These are phyloP conservation scores for Halophytophthora batemanensis DNA, from an alignment of 352 stramenopile species.

Conservation along the genomic window DNA sequence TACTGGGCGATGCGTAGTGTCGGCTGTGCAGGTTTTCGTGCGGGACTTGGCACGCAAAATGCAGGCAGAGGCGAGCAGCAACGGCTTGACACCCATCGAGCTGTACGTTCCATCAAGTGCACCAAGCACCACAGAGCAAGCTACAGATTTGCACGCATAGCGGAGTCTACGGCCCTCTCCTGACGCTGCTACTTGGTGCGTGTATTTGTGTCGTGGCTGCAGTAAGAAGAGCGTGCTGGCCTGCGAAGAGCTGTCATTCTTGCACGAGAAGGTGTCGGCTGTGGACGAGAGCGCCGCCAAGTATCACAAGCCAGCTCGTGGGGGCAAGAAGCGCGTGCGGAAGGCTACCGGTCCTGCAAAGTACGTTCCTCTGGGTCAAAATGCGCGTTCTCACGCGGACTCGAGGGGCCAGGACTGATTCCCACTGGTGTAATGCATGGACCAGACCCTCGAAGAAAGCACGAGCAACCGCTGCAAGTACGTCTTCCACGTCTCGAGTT, in stretches of 20 bases:
- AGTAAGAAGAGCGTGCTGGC: conserved; percentile 59
- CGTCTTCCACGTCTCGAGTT: neutral
- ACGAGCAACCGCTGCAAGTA: conserved; percentile 1
- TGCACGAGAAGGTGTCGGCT: conserved; percentile 45
- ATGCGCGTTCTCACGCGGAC: neutral
- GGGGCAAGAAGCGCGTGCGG: conserved; percentile 23
- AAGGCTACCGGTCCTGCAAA: conserved; percentile 5
- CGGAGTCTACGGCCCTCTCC: conserved; percentile 1
- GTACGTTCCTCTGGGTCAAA: conserved; percentile 13
- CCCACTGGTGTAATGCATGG: neutral
- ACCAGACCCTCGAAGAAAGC: conserved; percentile 22
- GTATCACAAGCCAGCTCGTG: conserved; percentile 40
- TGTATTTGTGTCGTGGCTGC: neutral
- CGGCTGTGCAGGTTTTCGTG: conserved; percentile 57
- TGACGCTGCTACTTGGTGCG: conserved; percentile 1
- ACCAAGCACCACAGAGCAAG: neutral
- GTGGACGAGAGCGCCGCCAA: conserved; percentile 66
- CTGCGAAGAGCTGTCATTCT: conserved; percentile 41
- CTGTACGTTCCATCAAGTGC: conserved; percentile 31
- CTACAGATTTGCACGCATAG: neutral
- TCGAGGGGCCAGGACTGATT: neutral
- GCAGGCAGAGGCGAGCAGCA: conserved; percentile 18
- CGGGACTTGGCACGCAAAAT: conserved; percentile 52
- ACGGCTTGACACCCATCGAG: conserved; percentile 47
- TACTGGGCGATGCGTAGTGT: conserved; percentile 25